Percentiles rank a stretch among this genome's conserved stretches.
phyloP scores from a whole-genome alignment of 352 stramenopile genomes.

The Phytophthora quininea region DNA sequence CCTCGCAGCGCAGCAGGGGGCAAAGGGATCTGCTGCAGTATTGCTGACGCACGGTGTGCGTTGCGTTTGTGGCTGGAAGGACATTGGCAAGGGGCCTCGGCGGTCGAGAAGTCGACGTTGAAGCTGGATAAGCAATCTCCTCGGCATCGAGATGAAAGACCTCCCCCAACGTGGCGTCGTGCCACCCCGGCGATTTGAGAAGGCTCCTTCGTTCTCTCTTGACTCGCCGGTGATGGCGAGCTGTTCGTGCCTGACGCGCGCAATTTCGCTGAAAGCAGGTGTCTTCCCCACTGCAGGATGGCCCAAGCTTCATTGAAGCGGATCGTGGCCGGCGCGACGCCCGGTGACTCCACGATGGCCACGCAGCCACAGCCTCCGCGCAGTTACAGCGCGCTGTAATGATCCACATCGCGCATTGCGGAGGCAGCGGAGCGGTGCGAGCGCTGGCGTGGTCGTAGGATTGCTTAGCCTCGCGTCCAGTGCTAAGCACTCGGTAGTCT shows the following conservation, averaged over 20 bases:
- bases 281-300: constrained; percentile 15
- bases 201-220: background rate
- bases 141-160: no score
- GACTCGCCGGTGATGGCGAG: background rate
- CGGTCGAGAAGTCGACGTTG: background rate
- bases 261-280: constrained; percentile 37
- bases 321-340: background rate
- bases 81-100: background rate
- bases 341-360: background rate
- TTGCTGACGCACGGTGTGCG: background rate
- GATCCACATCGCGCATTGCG: constrained; percentile 1
- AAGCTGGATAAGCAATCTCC: background rate
- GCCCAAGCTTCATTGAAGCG: constrained; percentile 27
- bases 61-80: background rate
- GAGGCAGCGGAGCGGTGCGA: background rate
- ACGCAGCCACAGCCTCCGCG: constrained; percentile 9
- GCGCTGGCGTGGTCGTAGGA: background rate
- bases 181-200: no score
- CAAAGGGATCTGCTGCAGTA: background rate
- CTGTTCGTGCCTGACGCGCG: background rate
- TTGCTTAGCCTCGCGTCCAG: background rate
- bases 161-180: background rate
- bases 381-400: background rate
- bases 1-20: no score
- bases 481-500: background rate